Evolutionary conservation across 306 rosid genomes (phyloP).

Genomic region (Begonia loranthoides): DNA sequence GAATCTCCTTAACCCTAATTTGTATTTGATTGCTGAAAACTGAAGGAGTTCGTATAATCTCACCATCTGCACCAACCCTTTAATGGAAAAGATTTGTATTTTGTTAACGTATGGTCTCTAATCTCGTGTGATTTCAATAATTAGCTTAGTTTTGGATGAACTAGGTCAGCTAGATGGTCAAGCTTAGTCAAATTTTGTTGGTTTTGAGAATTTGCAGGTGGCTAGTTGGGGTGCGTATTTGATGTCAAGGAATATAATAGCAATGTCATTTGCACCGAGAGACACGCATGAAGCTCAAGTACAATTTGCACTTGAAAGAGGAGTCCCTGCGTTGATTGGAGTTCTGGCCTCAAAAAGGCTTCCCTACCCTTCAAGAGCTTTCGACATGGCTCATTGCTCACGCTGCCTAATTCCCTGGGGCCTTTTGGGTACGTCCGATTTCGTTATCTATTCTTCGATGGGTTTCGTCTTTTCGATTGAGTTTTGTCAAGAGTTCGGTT

Average conservation of each 20-base stretch:
- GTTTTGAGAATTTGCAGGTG: slow-evolving; percentile 27
- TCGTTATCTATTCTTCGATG: neutral
- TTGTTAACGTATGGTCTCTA: too few relatives aligned
- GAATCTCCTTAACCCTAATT: too few relatives aligned
- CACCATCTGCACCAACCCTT: too few relatives aligned
- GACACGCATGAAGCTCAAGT: slow-evolving; percentile 92
- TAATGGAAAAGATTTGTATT: too few relatives aligned
- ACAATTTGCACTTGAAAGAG: slow-evolving; percentile 93
- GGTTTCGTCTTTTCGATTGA: too few relatives aligned
- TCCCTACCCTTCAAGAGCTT: slow-evolving; percentile 93
- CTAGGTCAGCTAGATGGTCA: too few relatives aligned
- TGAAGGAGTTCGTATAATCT: too few relatives aligned
- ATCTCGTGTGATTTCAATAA: too few relatives aligned
- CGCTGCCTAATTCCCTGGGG: slow-evolving; percentile 99
- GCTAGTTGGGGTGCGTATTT: slow-evolving; percentile 98
- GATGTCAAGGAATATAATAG: slow-evolving; percentile 54
- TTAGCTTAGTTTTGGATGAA: too few relatives aligned
- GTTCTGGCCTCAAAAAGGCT: slow-evolving; percentile 76
- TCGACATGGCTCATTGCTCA: slow-evolving; percentile 97
- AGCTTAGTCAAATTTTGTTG: neutral
- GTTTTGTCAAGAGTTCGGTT: too few relatives aligned
- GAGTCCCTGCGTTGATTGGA: slow-evolving; percentile 91
- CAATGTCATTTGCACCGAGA: slow-evolving; percentile 90
- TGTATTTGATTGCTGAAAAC: too few relatives aligned
- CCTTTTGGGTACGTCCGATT: slow-evolving; percentile 32